These are phyloP conservation scores for Exophiala sideris DNA, from an alignment of 2,329 filamentous ascomycete species.

Conservation along the genomic window DNA sequence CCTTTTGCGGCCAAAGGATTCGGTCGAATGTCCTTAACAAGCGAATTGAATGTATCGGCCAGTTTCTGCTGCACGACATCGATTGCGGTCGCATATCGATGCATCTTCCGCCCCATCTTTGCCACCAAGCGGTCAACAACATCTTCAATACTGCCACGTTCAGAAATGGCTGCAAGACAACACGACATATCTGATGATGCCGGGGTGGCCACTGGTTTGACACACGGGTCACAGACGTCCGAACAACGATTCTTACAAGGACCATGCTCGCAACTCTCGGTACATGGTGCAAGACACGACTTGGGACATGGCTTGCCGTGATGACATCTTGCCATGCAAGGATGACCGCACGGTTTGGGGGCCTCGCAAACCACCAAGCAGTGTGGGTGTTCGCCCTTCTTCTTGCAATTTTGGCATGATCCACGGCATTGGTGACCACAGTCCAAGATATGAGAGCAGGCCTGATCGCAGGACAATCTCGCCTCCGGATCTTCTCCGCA, in stretches of 20 bases:
- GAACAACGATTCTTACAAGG: constrained; percentile 23
- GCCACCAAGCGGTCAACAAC: constrained; percentile 26
- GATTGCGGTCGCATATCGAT: constrained; percentile 20
- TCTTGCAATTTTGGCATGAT: constrained; percentile 10
- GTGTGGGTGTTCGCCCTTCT: constrained; percentile 2
- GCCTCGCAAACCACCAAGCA: constrained; percentile 14
- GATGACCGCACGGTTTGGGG: constrained; percentile 19
- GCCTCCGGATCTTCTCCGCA: constrained; percentile 20
- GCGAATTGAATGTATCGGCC: constrained; percentile 18
- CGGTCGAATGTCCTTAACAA: constrained; percentile 25
- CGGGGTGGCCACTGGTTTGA: constrained; percentile 3
- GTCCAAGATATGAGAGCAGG: constrained; percentile 16
- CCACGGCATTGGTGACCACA: constrained; percentile 27
- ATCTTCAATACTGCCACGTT: constrained; percentile 15
- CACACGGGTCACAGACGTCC: constrained; percentile 25
- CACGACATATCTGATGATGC: constrained; percentile 18
- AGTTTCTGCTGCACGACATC: constrained; percentile 19
- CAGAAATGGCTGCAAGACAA: constrained; percentile 19
- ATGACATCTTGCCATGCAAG: constrained; percentile 25
- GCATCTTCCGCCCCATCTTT: constrained; percentile 26
- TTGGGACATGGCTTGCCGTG: constrained; percentile 18
- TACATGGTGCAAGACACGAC: constrained; percentile 24
- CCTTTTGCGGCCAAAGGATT: constrained; percentile 28
- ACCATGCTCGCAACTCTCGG: constrained; percentile 23
- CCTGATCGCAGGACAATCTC: constrained; percentile 5